Evolutionary conservation across 768 basidiomycete genomes (phyloP).

Genomic region (Boletus pseudo-olivaceus): DNA sequence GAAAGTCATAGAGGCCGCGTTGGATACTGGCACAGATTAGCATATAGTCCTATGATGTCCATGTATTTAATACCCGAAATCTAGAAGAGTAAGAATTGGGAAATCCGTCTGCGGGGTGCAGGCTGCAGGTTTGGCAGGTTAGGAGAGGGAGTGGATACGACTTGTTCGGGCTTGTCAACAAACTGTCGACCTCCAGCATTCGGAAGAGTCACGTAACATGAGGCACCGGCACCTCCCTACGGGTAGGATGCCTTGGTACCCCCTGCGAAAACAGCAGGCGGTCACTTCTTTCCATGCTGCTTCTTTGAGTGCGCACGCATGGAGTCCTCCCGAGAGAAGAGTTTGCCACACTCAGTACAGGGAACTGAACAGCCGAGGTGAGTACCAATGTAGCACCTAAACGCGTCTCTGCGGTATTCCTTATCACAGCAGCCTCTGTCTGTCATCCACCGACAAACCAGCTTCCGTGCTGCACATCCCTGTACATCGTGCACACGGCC

Average conservation of each 20-base stretch:
- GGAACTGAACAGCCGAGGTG: background rate
- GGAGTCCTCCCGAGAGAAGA: slow-evolving; percentile 3
- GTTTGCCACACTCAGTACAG: background rate
- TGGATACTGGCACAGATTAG: background rate
- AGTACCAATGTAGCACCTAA: slow-evolving; percentile 2
- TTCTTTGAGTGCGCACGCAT: slow-evolving; percentile 4
- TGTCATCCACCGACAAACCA: slow-evolving; percentile 3
- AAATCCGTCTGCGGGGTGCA: too few species aligned
- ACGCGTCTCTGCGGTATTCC: background rate
- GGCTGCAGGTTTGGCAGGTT: too few species aligned
- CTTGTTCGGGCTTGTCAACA: too few species aligned
- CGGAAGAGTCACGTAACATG: too few species aligned
- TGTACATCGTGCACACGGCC: slow-evolving; percentile 5
- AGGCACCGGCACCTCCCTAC: too few species aligned
- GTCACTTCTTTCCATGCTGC: background rate
- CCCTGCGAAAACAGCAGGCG: background rate
- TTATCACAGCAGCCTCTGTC: background rate
- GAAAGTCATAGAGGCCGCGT: background rate
- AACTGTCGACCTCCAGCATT: too few species aligned
- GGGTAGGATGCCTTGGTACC: too few species aligned
- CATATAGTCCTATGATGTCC: background rate
- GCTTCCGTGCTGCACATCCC: background rate
- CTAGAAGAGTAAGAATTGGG: background rate
- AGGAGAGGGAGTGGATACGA: too few species aligned
- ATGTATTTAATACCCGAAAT: background rate